phyloP scores from a whole-genome alignment of 768 basidiomycete species.

The Pleurotus citrinopileatus region DNA sequence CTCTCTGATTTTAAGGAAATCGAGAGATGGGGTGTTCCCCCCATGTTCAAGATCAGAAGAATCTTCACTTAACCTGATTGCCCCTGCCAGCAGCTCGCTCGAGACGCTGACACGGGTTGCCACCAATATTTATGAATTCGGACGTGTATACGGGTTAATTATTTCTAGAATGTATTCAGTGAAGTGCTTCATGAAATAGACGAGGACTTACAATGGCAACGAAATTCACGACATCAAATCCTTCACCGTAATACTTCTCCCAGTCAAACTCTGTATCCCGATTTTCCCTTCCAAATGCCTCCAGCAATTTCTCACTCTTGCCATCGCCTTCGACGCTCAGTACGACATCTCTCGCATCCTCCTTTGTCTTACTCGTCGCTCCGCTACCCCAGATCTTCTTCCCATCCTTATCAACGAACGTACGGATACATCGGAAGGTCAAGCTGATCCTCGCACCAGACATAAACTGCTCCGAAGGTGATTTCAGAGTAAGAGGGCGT shows the following conservation, averaged over 20 bases:
- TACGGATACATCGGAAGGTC: slow-evolving; percentile 78
- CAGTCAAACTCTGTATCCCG: slow-evolving; percentile 68
- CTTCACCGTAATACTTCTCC: slow-evolving; percentile 61
- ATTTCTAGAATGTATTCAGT: too few species aligned
- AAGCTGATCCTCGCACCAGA: slow-evolving; percentile 73
- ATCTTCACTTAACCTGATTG: neutral
- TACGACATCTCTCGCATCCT: slow-evolving; percentile 52
- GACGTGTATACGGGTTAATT: too few species aligned
- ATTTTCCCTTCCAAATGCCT: slow-evolving; percentile 75
- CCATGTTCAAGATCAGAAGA: neutral
- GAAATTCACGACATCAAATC: slow-evolving; percentile 70
- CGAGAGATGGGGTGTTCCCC: neutral
- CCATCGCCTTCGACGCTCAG: slow-evolving; percentile 46
- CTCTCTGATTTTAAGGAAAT: neutral
- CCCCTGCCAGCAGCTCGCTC: neutral
- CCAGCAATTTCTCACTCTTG: slow-evolving; percentile 34
- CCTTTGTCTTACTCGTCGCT: slow-evolving; percentile 58
- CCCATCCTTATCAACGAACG: slow-evolving; percentile 56
- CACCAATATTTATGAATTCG: too few species aligned
- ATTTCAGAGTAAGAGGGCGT: slow-evolving; percentile 52
- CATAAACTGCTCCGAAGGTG: slow-evolving; percentile 48
- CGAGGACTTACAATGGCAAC: neutral
- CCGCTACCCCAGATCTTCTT: slow-evolving; percentile 71
- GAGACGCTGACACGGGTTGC: too few species aligned
- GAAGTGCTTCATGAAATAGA: too few species aligned